Evolutionary conservation across 2,329 filamentous ascomycete genomes (phyloP).

Genomic region (Aspergillus sp.): DNA sequence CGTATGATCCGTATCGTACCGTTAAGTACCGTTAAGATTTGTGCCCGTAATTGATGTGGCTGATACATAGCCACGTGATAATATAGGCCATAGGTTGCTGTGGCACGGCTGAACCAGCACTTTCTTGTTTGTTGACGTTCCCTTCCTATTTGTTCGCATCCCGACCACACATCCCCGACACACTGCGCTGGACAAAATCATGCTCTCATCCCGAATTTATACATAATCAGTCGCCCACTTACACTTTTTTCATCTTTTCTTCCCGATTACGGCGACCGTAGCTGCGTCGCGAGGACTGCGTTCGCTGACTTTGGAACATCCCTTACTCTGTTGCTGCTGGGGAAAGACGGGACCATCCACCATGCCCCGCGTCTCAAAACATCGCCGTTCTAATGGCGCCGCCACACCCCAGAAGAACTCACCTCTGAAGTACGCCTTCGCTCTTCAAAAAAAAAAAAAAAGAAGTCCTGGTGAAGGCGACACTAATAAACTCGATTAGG

Average conservation of each 20-base stretch:
- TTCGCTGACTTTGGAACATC: conserved; percentile 13
- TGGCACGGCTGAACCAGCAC: conserved; percentile 29
- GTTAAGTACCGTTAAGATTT: no score
- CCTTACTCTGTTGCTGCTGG: conserved; percentile 22
- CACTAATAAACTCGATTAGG: conserved; percentile 47
- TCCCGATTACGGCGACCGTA: not conserved
- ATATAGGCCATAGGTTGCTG: conserved; percentile 21
- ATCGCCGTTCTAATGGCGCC: conserved; percentile 47
- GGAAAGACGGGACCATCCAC: conserved; percentile 22
- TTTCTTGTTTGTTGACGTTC: conserved; percentile 37
- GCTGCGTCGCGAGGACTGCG: not conserved
- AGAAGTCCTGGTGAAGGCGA: not conserved
- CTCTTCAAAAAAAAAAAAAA: not conserved
- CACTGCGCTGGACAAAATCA: not conserved
- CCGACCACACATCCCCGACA: conserved; percentile 8
- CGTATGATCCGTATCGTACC: no score
- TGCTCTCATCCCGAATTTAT: not conserved
- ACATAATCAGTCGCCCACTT: not conserved
- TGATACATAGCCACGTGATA: conserved; percentile 5
- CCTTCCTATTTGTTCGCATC: not conserved
- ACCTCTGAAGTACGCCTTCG: conserved; percentile 47
- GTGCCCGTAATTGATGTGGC: not conserved
- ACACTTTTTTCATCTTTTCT: not conserved
- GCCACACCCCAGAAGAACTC: conserved; percentile 54
- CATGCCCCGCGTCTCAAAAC: conserved; percentile 58